Conservation (phyloP, 1,284 basidiomycete species). For the Schizopora paradoxa region DNA sequence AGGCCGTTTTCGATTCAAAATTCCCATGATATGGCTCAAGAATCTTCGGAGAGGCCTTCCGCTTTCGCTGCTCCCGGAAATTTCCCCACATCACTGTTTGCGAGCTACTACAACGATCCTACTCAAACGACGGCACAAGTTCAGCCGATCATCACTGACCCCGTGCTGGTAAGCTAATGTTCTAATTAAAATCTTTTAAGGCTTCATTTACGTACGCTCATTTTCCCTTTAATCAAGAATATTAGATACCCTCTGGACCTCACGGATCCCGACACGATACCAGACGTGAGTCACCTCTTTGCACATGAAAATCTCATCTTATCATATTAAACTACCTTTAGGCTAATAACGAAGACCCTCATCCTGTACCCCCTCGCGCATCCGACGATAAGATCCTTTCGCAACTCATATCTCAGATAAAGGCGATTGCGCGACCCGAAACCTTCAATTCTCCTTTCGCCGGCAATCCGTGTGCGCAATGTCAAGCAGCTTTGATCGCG, state of each 20-base stretch:
- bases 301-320: neutral
- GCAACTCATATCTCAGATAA: conserved; percentile 49
- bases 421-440: conserved; percentile 36
- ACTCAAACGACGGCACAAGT: conserved; percentile 63
- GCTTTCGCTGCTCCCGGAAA: conserved; percentile 53
- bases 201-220: conserved; percentile 1
- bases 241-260: conserved; percentile 46
- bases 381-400: conserved; percentile 38
- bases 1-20: no score
- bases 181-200: conserved; percentile 1
- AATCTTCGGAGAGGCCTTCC: no score
- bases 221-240: conserved; percentile 4
- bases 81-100: conserved; percentile 59
- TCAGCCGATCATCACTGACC: conserved; percentile 67
- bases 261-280: conserved; percentile 44
- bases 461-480: conserved; percentile 51
- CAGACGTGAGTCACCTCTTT: conserved; percentile 6
- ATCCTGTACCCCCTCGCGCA: conserved; percentile 53
- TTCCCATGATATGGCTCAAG: no score
- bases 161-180: conserved; percentile 43
- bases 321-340: neutral
- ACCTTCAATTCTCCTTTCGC: conserved; percentile 43
- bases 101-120: conserved; percentile 61
- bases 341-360: conserved; percentile 52
- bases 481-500: conserved; percentile 56